phyloP scores from a whole-genome alignment of 306 rosid species.

The Acmispon strigosus region DNA sequence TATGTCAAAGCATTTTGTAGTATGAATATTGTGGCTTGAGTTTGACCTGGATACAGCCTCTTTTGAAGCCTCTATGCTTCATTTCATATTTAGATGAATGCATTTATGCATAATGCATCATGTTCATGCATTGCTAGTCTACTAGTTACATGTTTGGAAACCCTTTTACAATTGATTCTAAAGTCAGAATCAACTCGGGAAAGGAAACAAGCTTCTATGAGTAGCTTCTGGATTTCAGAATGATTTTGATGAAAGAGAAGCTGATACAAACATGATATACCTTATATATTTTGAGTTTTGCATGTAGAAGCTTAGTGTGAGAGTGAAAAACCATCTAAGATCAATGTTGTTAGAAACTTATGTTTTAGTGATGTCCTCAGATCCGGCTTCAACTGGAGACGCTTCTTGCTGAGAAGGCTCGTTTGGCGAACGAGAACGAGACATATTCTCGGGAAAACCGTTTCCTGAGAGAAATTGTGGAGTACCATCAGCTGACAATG shows the following conservation, averaged over 20 bases:
- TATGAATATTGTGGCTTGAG: not conserved
- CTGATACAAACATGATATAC: not conserved
- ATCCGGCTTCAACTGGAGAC: conserved; percentile 91
- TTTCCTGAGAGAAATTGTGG: conserved; percentile 90
- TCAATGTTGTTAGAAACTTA: not conserved
- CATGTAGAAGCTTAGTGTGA: not conserved
- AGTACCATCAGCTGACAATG: conserved; percentile 93
- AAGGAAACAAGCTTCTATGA: too few species aligned
- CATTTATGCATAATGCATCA: not conserved
- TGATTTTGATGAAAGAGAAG: too few species aligned
- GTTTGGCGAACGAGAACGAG: conserved; percentile 81
- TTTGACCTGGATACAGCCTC: not conserved
- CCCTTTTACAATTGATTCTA: too few species aligned
- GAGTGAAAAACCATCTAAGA: not conserved
- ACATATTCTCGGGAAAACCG: conserved; percentile 88
- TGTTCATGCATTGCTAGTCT: not conserved
- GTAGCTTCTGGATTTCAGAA: too few species aligned
- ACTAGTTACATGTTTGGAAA: too few species aligned
- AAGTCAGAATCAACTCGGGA: too few species aligned
- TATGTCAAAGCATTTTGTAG: not conserved
- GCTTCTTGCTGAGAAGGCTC: conserved; percentile 87
- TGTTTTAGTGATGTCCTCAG: conserved; percentile 32
- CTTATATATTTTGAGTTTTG: not conserved
- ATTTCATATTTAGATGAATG: not conserved
- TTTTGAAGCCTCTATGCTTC: not conserved